A percentile compares a stretch with the other conserved stretches of the same genome.
phyloP scores from a whole-genome alignment of 495 filamentous ascomycete genomes.

The Tetracladium marchalianum region DNA sequence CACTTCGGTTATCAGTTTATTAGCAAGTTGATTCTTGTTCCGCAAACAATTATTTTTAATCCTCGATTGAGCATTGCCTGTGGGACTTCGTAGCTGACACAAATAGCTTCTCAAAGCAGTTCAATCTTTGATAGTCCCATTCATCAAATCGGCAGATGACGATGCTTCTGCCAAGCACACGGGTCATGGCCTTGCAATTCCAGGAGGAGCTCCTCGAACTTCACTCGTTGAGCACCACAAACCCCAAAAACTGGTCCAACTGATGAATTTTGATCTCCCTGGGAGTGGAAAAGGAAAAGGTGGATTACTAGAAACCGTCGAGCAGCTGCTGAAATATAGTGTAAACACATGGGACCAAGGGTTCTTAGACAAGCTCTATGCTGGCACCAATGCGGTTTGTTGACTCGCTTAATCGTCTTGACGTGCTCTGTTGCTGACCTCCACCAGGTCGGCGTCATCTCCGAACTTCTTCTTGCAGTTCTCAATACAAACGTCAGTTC shows the following conservation, averaged over 20 bases:
- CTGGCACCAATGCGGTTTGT: conserved; percentile 67
- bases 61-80: no score
- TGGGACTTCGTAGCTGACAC: no score
- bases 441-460: conserved; percentile 57
- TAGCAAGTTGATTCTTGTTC: no score
- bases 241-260: conserved; percentile 56
- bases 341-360: conserved; percentile 98
- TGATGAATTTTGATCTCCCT: conserved; percentile 59
- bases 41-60: not conserved
- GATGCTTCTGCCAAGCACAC: conserved; percentile 39
- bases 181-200: conserved; percentile 41
- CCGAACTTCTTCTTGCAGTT: conserved; percentile 71
- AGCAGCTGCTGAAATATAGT: conserved; percentile 63
- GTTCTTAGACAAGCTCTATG: conserved; percentile 89
- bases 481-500: conserved; percentile 74
- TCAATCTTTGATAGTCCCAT: conserved; percentile 65
- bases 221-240: conserved; percentile 59
- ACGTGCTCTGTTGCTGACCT: not conserved
- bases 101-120: conserved; percentile 62
- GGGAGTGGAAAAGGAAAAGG: conserved; percentile 55
- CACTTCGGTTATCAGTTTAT: no score
- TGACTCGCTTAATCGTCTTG: not conserved
- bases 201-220: conserved; percentile 38
- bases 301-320: conserved; percentile 55
- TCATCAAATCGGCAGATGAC: conserved; percentile 66